Evolutionary conservation across 1,284 basidiomycete species (phyloP), one percentile per base, ranked within the genome.

Genomic region (Microstroma glucosiphilum): DNA sequence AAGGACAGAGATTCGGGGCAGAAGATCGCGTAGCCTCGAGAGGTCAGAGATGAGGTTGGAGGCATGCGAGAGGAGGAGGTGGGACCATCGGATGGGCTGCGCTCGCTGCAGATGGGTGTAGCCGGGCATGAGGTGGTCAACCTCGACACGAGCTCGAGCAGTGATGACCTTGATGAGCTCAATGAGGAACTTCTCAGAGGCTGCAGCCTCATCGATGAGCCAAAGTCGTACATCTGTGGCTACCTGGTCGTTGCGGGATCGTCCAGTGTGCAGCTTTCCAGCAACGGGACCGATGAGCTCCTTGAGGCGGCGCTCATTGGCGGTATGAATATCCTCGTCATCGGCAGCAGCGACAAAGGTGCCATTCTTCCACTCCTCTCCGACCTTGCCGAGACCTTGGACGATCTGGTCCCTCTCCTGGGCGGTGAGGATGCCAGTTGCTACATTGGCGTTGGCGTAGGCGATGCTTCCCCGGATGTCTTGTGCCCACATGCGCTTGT

Each of bases 291-390:
- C 94, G 63, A 98, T 91, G 64, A 97, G 82, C 82, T 98, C 94
- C 69, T 88, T 91, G 70, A 98, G 81, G 40, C 94, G 85, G 60
- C 96, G 88, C 81, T 98, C 94, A 77, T 98, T 98, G 62, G 96
- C 96, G n/a, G 94, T 98, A 80, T 98, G 94, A 65, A 98, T 97
- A 77, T 98, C 94, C 77, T 98, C 94, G 77, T 98, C 94, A 71
- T 94, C 92, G 15, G 86, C 82, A 11, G 69, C 68, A 43, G 69
- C 70, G 26, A 69, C 40, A 65, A 80, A 80, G 13, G 68, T 69
- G 57, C 71, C 71, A 1, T 62, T 59, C 59, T 68, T 84, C 94
- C 94, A 98, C 82, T 97, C 94, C 71, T 86, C 82, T 63, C 85
- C 87, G 59, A 98, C 92, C 48, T 82, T 80, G 66, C 84, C 82